phyloP scores from a whole-genome alignment of 108 stramenopile genomes.

The Halocafeteria seosinensis region DNA sequence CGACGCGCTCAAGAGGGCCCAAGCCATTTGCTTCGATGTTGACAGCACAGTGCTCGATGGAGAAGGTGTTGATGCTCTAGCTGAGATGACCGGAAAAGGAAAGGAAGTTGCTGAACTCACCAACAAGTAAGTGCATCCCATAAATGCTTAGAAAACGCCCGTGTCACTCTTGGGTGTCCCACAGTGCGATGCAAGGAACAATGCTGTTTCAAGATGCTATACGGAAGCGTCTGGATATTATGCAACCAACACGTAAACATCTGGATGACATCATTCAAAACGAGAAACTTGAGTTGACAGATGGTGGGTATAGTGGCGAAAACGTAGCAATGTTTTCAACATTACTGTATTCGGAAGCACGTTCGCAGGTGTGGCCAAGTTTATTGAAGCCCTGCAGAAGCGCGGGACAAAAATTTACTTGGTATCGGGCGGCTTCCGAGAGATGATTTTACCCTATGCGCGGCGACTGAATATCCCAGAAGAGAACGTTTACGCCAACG shows the following conservation, averaged over 20 bases:
- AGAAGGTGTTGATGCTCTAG: constrained; percentile 96
- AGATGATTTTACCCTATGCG: constrained; percentile 94
- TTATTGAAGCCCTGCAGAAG: constrained; percentile 53
- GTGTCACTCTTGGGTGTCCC: no score
- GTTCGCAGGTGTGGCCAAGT: constrained; percentile 54
- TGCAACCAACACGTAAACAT: no score
- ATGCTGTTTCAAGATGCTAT: constrained; percentile 90
- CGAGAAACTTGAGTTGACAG: no score
- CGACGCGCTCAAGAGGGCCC: no score
- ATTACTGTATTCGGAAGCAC: constrained; percentile 55
- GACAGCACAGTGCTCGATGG: constrained; percentile 85
- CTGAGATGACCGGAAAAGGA: no score
- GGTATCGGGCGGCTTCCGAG: constrained; percentile 82
- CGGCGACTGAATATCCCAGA: constrained; percentile 40
- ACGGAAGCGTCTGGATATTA: constrained; percentile 58
- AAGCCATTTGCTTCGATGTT: constrained; percentile 91
- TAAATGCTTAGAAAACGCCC: no score
- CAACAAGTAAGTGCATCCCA: no score
- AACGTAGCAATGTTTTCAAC: constrained; percentile 36
- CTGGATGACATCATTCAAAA: no score
- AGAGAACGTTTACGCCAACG: constrained; percentile 73
- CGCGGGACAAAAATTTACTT: constrained; percentile 66
- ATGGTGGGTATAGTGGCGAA: no score
- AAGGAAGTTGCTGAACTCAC: no score
- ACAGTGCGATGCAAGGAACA: constrained; percentile 79